phyloP scores from a whole-genome alignment of 2,329 filamentous ascomycete species.

The Ophiostoma angusticollis region DNA sequence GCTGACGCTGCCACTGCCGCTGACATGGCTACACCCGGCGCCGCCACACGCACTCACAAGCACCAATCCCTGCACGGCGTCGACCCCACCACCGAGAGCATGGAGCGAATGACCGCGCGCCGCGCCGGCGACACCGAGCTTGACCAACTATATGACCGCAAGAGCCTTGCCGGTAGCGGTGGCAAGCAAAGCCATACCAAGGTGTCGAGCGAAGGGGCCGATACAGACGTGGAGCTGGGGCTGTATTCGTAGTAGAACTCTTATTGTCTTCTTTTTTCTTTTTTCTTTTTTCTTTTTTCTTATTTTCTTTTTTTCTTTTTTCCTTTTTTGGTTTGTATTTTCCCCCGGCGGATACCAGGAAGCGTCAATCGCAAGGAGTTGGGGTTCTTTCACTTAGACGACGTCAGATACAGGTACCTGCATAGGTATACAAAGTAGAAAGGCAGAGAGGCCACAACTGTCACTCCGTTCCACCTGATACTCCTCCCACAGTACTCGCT shows the following conservation, averaged over 20 bases:
- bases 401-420: too few species aligned
- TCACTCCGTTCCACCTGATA: too few species aligned
- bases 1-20: too few species aligned
- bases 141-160: background rate
- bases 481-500: too few species aligned
- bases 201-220: background rate
- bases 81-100: conserved; percentile 7
- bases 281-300: background rate
- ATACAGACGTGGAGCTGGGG: background rate
- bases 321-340: too few species aligned
- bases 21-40: background rate
- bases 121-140: background rate
- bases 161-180: too few species aligned
- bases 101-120: conserved; percentile 8
- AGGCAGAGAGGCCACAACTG: too few species aligned
- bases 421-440: too few species aligned
- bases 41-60: background rate
- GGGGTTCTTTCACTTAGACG: too few species aligned
- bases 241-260: background rate
- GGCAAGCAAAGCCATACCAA: background rate
- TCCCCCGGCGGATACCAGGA: too few species aligned
- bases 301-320: background rate
- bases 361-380: too few species aligned
- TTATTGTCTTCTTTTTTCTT: background rate
- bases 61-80: background rate